Base-by-base conservation (phyloP, 192 early-diverging fungal genomes). In the Powellomyces hirtus region DNA sequence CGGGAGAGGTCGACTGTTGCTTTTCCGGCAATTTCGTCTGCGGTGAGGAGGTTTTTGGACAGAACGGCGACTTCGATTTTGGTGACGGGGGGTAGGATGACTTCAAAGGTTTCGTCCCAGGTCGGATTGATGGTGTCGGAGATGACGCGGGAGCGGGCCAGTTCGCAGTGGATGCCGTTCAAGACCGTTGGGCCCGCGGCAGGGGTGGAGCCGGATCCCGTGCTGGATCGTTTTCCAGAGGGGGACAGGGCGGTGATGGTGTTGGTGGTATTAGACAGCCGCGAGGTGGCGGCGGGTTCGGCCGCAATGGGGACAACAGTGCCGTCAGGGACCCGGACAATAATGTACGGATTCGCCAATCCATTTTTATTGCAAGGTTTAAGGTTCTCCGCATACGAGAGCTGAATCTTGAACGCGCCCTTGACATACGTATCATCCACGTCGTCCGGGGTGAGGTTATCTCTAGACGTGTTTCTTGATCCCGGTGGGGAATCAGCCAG, bases 341-440 rank as follows among this genome's bases (percentile, higher is more conserved):
- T 72, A 16, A 78, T 50, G 59, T 85, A 85, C 22, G 81, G 74
- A 60, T 81, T 83, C 7, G 82, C 68, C 4, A 79, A 49, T 29
- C 83, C 83, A 53, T 84, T 79, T 57, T 77, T 84, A 44, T 79
- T 81, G 36, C 72, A 66, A 1, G 83, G 81, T 64, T 82, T 79
- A n/a, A 84, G 55, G 64, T 85, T 85, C 69, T 85, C 83, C 20
- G 74, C 83, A 60, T 81, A 85, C 22, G 78, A 64, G 34, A 81
- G 69, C 30, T 84, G 71, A 14, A 83, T 61, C 52, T 77, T 75
- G 56, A 83, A 78, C 3, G 76, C 72, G 31, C 82, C 82, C 49
- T 59, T 73, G 37, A 84, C 67, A 16, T 1, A 59, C 29, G 52
- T 59, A 13, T 73, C 79, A 33, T 74, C 75, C n/a, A 55, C 71